A percentile compares a stretch with the other conserved stretches of the same genome.
These are phyloP conservation scores for Zygosaccharomyces bisporus DNA, from an alignment of 805 yeast genomes.

Conservation along the genomic window DNA sequence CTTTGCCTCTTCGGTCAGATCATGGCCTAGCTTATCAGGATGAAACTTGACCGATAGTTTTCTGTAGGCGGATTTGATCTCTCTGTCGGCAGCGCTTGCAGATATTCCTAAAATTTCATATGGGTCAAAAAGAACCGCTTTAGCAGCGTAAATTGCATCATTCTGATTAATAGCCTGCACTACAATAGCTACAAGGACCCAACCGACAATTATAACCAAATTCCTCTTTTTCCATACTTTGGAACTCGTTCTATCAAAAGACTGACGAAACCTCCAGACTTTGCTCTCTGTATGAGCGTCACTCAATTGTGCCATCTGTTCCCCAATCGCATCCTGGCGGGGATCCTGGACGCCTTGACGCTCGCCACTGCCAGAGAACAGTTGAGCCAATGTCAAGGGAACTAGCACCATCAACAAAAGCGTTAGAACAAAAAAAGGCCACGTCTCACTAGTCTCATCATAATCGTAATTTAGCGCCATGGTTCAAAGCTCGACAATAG, in stretches of 20 bases:
- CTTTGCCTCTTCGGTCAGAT: conserved; percentile 53
- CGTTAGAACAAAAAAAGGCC: conserved; percentile 88
- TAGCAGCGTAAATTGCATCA: conserved; percentile 45
- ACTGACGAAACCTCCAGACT: conserved; percentile 24
- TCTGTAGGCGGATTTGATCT: conserved; percentile 77
- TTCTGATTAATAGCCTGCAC: conserved; percentile 38
- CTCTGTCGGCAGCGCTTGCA: conserved; percentile 64
- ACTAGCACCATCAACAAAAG: conserved; percentile 60
- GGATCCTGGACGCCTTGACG: conserved; percentile 6
- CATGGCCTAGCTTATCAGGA: conserved; percentile 82
- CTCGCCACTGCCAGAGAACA: conserved; percentile 23
- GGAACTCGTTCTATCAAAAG: conserved; percentile 22
- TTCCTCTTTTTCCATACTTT: conserved; percentile 22
- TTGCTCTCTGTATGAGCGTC: conserved; percentile 22
- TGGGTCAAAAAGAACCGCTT: conserved; percentile 67
- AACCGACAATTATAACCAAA: conserved; percentile 46
- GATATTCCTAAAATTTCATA: conserved; percentile 78
- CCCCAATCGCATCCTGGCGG: conserved; percentile 11
- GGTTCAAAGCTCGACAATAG: conserved; percentile 1
- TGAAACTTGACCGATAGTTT: conserved; percentile 84
- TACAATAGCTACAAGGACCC: conserved; percentile 52
- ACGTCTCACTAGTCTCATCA: conserved; percentile 85
- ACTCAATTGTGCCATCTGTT: conserved; percentile 18
- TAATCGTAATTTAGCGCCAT: conserved; percentile 45
- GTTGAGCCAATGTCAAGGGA: conserved; percentile 50